Base-by-base conservation (phyloP, 1,284 basidiomycete species). In the Fomitopsis pinicola region DNA sequence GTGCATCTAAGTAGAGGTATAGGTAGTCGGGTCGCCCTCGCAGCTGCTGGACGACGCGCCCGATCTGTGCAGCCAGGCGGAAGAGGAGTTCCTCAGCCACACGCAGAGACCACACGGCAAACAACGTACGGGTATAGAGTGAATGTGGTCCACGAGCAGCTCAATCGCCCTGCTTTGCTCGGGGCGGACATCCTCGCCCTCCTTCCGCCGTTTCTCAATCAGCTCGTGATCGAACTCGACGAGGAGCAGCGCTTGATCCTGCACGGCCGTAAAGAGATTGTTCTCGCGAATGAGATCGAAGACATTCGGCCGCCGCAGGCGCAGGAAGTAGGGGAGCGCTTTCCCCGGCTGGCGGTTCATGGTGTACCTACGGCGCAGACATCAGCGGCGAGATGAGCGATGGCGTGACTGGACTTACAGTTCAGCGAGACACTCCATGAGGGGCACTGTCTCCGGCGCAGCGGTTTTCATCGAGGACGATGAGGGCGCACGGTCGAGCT, bases 201-300 rank as follows among this genome's bases (percentile, higher is more conserved):
- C 76, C 60, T 77, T 73, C 67, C 78, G 80, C 22, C 82, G 76
- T 68, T 85, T 86, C 68, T 86, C 84, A 73, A 86, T 85, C 33
- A 96, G 78, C 71, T 97, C 94, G 64, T 94, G 88, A 67, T 99
- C 97, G 65, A 99, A 98, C 70, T 98, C 92, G 30, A 99, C 91
- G 0, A 99, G 84, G 14, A 94, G 80, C 0, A 97, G 77, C 1
- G 93, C 95, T 74, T 97, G 95, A 70, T 98, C 95, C 71, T 95
- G 91, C 1, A 99, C 92, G 48, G 94, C 94, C 22, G 94, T 94
- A 75, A 98, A 98, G 1, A 99, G 81, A 67, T 97, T 97, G 73
- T 98, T 83, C 60, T 98, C 94, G 48, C 91, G 83, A 65, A 99
- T 98, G 58, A 99, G 88, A 66, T 96, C 91, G 72, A 99, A 98